A percentile compares a stretch with the other conserved stretches of the same genome.
Evolutionary conservation across 495 filamentous ascomycete genomes (phyloP).

Genomic region (Neurospora africana): DNA sequence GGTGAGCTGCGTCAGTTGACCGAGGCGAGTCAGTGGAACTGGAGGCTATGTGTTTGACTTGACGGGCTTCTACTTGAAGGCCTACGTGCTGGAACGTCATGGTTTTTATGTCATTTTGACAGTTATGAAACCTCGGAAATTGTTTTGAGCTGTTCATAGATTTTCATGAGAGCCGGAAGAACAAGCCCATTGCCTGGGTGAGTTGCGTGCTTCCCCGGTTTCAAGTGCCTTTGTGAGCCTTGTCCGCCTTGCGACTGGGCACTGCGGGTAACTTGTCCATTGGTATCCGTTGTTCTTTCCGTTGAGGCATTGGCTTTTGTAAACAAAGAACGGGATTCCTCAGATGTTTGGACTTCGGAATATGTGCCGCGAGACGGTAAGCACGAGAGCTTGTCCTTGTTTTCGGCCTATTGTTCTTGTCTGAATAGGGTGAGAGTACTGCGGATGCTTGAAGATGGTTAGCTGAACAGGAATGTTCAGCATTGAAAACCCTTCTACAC

Average conservation of each 20-base stretch:
- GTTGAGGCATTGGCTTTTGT: background rate
- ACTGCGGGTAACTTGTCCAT: background rate
- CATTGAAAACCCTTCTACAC: background rate
- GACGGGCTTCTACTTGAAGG: background rate
- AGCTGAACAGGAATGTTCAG: background rate
- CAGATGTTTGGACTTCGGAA: background rate
- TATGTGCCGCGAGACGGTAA: background rate
- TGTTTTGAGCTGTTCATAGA: background rate
- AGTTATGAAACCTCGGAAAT: background rate
- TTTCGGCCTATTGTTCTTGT: background rate
- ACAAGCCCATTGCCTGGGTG: background rate
- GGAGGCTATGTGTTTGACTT: background rate
- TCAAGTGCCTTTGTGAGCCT: background rate
- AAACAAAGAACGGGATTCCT: background rate
- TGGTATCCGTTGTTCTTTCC: background rate
- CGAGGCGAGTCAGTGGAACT: background rate
- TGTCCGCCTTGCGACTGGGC: background rate
- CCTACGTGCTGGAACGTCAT: background rate
- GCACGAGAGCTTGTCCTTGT: background rate
- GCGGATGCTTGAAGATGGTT: background rate
- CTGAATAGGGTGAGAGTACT: background rate
- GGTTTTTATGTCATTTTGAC: background rate
- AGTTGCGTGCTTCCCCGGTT: background rate
- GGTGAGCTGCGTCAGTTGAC: background rate
- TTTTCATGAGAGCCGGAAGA: background rate